A percentile compares a stretch with the other conserved stretches of the same genome.
Evolutionary conservation across 306 rosid genomes (phyloP).

Genomic region (Cucurbita moschata): DNA sequence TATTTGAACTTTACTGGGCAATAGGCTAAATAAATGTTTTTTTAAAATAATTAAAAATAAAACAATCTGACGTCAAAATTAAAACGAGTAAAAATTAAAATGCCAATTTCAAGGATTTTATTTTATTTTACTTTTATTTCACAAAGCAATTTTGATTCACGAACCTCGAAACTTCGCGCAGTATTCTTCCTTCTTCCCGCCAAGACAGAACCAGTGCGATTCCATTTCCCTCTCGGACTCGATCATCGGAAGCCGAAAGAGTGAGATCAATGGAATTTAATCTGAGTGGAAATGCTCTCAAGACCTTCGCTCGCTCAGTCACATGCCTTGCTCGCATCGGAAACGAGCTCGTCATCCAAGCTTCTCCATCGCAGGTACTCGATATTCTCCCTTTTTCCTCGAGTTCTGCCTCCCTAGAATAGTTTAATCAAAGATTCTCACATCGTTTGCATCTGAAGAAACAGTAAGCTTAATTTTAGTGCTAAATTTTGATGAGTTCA

Average conservation of each 20-base stretch:
- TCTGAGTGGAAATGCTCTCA: slow-evolving; percentile 59
- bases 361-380: slow-evolving; percentile 66
- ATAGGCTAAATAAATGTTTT: too few species aligned
- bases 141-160: background rate
- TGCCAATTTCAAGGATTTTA: background rate
- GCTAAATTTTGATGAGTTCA: background rate
- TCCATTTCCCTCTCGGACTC: background rate
- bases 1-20: too few species aligned
- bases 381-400: background rate
- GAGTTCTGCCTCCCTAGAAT: background rate
- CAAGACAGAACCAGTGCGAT: background rate
- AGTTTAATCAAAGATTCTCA: background rate
- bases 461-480: background rate
- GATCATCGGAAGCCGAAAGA: background rate
- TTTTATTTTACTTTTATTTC: background rate
- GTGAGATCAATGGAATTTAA: slow-evolving; percentile 40
- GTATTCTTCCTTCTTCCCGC: background rate
- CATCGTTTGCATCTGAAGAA: background rate
- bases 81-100: too few species aligned
- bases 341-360: slow-evolving; percentile 71
- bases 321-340: slow-evolving; percentile 87
- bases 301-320: slow-evolving; percentile 73
- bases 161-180: background rate
- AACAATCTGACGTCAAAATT: too few species aligned
- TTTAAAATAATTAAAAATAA: too few species aligned